Evolutionary conservation across 2,329 filamentous ascomycete species (phyloP).

Genomic region (Ophiostoma perfectum): DNA sequence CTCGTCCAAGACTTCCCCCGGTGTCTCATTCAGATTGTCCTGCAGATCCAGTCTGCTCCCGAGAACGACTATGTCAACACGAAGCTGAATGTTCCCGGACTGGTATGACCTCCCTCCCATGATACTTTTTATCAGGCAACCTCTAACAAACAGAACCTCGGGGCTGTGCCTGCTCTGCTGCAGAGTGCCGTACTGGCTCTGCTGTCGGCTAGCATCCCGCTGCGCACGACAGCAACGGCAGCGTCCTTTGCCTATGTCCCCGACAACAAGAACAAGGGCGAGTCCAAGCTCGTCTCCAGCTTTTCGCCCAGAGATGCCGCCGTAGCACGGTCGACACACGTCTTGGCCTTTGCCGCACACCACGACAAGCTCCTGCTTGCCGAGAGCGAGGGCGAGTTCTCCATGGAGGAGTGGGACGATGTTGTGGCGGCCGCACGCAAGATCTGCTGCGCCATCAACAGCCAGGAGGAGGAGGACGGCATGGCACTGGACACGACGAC

Average conservation of each 20-base stretch:
- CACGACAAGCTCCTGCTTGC: conserved; percentile 67
- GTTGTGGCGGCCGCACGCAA: conserved; percentile 59
- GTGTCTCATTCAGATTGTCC: conserved; percentile 70
- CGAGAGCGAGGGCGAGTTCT: conserved; percentile 78
- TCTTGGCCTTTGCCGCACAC: conserved; percentile 72
- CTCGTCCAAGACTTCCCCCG: conserved; percentile 70
- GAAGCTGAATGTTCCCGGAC: conserved; percentile 54
- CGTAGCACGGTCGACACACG: conserved; percentile 66
- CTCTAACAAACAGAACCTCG: conserved; percentile 55
- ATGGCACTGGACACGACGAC: background rate
- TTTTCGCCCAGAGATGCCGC: conserved; percentile 60
- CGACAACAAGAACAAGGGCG: conserved; percentile 33
- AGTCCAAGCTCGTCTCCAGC: conserved; percentile 44
- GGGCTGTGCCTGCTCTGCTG: conserved; percentile 73
- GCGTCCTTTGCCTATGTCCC: conserved; percentile 59
- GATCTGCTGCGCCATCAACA: conserved; percentile 50
- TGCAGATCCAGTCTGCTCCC: conserved; percentile 69
- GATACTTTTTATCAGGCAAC: background rate
- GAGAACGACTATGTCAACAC: conserved; percentile 60
- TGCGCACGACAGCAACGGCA: conserved; percentile 66
- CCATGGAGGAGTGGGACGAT: conserved; percentile 67
- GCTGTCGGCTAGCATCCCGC: conserved; percentile 70
- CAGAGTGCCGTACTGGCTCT: conserved; percentile 75
- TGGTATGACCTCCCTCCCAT: conserved; percentile 40
- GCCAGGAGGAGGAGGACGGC: conserved; percentile 24